A percentile compares a stretch with the other conserved stretches of the same genome.
Conservation (phyloP, 2,329 filamentous ascomycete species). For the Rhynchosporium graminicola region DNA sequence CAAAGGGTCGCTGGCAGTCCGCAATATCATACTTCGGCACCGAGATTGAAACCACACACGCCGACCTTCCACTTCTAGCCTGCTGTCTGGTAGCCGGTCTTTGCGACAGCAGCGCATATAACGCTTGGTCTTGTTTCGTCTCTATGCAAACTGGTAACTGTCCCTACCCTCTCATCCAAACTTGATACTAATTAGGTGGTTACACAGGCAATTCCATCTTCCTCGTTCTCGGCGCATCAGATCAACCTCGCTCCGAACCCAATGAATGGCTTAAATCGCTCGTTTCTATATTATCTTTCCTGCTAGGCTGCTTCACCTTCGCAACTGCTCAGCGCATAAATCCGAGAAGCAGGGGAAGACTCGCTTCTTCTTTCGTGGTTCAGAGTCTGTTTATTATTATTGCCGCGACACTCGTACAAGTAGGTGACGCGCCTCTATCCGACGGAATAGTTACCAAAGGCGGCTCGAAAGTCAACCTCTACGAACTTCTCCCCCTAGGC, state of each 20-base stretch:
- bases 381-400: constrained; percentile 54
- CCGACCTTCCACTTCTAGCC: constrained; percentile 43
- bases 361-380: constrained; percentile 52
- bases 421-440: constrained; percentile 48
- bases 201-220: constrained; percentile 61
- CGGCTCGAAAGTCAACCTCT: constrained; percentile 41
- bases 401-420: constrained; percentile 54
- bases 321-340: constrained; percentile 42
- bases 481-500: constrained; percentile 48
- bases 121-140: constrained; percentile 51
- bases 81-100: constrained; percentile 50
- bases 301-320: constrained; percentile 53
- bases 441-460: constrained; percentile 35
- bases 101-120: constrained; percentile 50
- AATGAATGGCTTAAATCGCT: constrained; percentile 55
- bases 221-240: constrained; percentile 58
- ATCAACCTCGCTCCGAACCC: constrained; percentile 51
- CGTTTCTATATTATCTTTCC: constrained; percentile 55
- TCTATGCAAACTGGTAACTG: constrained; percentile 52
- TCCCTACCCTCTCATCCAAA: background rate
- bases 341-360: constrained; percentile 45
- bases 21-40: constrained; percentile 30
- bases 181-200: background rate
- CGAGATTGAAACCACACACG: constrained; percentile 38
- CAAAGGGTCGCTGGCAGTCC: constrained; percentile 18